Evolutionary conservation across 371 early-diverging fungal genomes (phyloP), one percentile per base, ranked within the genome.

Genomic region (Coemansia sp.): DNA sequence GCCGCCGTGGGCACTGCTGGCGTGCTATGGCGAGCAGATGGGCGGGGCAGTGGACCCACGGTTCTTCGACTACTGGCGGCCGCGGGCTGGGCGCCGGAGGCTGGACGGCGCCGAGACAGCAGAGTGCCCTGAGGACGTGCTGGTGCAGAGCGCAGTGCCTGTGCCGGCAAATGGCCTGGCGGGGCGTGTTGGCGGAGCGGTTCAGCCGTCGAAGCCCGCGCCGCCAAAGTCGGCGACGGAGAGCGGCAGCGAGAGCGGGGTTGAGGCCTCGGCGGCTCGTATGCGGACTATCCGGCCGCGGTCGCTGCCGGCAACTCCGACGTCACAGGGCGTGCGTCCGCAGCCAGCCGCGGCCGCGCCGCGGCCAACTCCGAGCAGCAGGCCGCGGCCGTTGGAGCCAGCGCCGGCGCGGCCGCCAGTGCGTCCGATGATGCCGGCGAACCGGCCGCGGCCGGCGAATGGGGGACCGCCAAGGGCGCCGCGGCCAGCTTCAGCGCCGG

Each of bases 1-100:
- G n/a, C 79, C 79, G 58, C 79, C 79, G n/a, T 77, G 75, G 69
- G 9, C 12, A 30, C 53, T 64, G 52, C 47, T 78, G 20, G 33
- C 39, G 11, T 78, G 78, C 55, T 64, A 49, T 42, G n/a, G 6
- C 16, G 45, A 47, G 31, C 26, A 36, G 20, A 72, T 72, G 72
- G 52, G 40, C 31, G 62, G 60, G 16, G 35, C 54, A 2, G 69
- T 69, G 2, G 62, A 60, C 11, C 26, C 35, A 36, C 42, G 55
- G n/a, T 69, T 74, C 42, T 69, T 48, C 11, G 65, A 61, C 20
- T 65, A 64, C 12, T 72, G 74, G 74, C 20, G 36, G 12, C 72
- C 68, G 16, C 57, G 71, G 6, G 53, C 38, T 6, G 20, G 36
- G 6, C 11, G 36, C 5, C 45, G 45, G 45, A 9, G 20, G 12